Evolutionary conservation across 179 eudicot species (phyloP), one percentile per base, ranked within the genome.

Genomic region (Silene coronaria): DNA sequence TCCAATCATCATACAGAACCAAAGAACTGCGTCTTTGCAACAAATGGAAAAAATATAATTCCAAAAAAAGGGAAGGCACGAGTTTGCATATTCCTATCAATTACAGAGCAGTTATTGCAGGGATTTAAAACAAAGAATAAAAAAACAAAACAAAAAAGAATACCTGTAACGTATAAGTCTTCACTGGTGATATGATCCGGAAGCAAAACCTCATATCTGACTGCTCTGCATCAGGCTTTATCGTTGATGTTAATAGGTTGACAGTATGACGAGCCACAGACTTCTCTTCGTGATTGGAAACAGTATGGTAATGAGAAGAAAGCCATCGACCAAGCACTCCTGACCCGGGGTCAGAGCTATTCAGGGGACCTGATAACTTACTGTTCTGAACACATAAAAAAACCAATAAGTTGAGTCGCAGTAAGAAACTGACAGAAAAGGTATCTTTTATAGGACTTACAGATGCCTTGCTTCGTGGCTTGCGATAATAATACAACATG

Each of bases 81-180:
- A 9, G 22, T 30, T 65, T 67, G 53, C 72, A 23, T 28, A 45
- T 13, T 17, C 72, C 23, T 36, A 21, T 34, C 70, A 66, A 34
- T 34, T 19, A 66, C 12, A 34, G 11, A 46, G 36, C 17, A 32
- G 46, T 36, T 34, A 24, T 34, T n/a, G 70, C 0, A 24, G 23
- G 16, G 36, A 53, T 27, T 32, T 36, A 7, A 36, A 36, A 8
- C 7, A 36, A 36, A 36, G 9, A 6, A 34, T 36, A 7, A 36
- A 36, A 8, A 36, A 36, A 36, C 7, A 36, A 6, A 34, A 22
- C 45, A 27, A 66, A 32, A 24, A 51, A 66, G 10, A 59, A 36
- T 76, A 91, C 98, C 97, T 93, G 98, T 82, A 93, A 87, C 51
- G 95, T 89, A 79, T 89, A 93, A 64, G 81, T 89, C 76, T 93